Evolutionary conservation across 2,329 filamentous ascomycete species (phyloP), one percentile per base, ranked within the genome.

Genomic region (Fusarium continuum): DNA sequence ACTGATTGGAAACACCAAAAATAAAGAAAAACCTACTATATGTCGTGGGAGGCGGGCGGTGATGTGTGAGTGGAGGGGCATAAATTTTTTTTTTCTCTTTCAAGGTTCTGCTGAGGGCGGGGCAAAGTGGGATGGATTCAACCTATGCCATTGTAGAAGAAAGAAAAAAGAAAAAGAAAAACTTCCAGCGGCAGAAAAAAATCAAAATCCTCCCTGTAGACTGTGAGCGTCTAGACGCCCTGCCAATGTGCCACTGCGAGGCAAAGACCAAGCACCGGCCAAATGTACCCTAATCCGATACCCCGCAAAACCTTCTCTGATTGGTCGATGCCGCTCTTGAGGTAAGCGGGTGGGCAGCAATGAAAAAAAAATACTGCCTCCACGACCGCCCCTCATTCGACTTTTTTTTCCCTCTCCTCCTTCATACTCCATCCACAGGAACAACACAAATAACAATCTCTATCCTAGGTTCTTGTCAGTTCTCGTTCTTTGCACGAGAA

Each of bases 401-500:
- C 69, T 72, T 74, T 77, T 78, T 76, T 78, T 76, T 74, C 55
- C 43, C 55, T 63, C 72, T 68, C 69, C 67, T 72, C 64, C 64
- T 70, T 64, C 68, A 70, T 69, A 67, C 66, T 71, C 66, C 71
- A 69, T 71, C 29, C 60, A 68, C 70, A 61, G 62, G 59, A 47
- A 70, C 55, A 59, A 70, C 67, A 72, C 68, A 70, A 47, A 70
- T 71, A 72, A 68, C 65, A 57, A 75, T 41, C 66, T 73, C 65
- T 66, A 69, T 82, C 77, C 72, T 81, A 80, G 75, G 73, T 77
- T 74, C 68, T 69, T 69, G 69, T 73, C 69, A 68, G 72, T 77
- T 80, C 78, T 79, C 76, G 76, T 75, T 63, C 69, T 67, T 68
- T 61, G 62, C 58, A 82, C 77, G 83, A 78, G 82, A 81, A 78